Percentiles rank a stretch among this genome's conserved stretches.
Conservation (phyloP, 2,329 filamentous ascomycete species). For the Arachnomyces sp. region DNA sequence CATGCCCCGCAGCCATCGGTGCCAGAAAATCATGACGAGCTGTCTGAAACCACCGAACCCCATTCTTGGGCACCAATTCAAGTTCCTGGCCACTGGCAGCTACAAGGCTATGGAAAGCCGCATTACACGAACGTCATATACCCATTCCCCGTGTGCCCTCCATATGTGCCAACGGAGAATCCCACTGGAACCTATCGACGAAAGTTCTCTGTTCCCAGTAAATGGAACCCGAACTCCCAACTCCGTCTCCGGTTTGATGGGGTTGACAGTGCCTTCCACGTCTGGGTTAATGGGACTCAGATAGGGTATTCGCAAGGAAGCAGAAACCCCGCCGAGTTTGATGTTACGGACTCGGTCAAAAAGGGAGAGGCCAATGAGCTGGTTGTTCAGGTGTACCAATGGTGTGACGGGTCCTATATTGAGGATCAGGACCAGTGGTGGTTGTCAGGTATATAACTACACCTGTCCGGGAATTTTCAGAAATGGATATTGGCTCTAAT, state of each 20-base stretch:
- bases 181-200: constrained; percentile 56
- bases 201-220: constrained; percentile 45
- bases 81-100: constrained; percentile 62
- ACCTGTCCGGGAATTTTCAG: constrained; percentile 22
- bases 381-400: constrained; percentile 61
- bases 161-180: constrained; percentile 54
- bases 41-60: too few relatives aligned
- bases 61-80: constrained; percentile 30
- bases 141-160: constrained; percentile 58
- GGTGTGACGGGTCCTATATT: constrained; percentile 60
- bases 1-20: constrained; percentile 28
- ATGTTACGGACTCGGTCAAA: constrained; percentile 48
- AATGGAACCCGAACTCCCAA: constrained; percentile 43
- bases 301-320: constrained; percentile 62
- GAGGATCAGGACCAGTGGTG: constrained; percentile 64
- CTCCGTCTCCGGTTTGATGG: constrained; percentile 61
- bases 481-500: neutral
- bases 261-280: constrained; percentile 62
- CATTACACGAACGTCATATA: constrained; percentile 63
- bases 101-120: constrained; percentile 58
- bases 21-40: neutral
- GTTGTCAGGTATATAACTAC: constrained; percentile 58
- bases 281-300: constrained; percentile 57
- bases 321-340: constrained; percentile 62
- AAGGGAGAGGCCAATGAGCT: constrained; percentile 45